A percentile compares a stretch with the other conserved stretches of the same genome.
These are phyloP conservation scores for Backusella luteola DNA, from an alignment of 192 early-diverging fungal species.

Conservation along the genomic window DNA sequence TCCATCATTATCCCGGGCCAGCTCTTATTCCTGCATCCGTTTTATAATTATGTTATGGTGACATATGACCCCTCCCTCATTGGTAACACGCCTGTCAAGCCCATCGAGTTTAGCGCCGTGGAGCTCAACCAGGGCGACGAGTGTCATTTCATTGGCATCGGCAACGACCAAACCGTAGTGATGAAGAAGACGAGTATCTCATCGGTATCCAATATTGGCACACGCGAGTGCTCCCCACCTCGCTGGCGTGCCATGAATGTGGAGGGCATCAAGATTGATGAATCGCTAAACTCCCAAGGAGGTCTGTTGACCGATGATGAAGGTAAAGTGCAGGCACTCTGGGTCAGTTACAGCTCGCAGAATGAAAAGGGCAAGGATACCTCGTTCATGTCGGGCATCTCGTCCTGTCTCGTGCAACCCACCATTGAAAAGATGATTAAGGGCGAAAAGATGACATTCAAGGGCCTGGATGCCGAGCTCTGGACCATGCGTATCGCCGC, in stretches of 20 bases:
- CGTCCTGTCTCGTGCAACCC: conserved; percentile 49
- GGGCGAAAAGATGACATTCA: conserved; percentile 51
- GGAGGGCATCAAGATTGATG: conserved; percentile 66
- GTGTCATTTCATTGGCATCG: conserved; percentile 53
- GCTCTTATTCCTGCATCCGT: conserved; percentile 81
- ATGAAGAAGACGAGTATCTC: conserved; percentile 64
- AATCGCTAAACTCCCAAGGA: conserved; percentile 64
- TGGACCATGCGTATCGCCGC: conserved; percentile 56
- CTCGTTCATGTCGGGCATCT: conserved; percentile 59
- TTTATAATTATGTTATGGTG: conserved; percentile 84
- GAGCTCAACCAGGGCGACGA: conserved; percentile 65
- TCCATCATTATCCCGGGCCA: conserved; percentile 87
- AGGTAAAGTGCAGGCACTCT: conserved; percentile 61
- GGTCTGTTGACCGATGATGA: conserved; percentile 60
- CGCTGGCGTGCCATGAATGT: conserved; percentile 58
- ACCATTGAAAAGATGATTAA: conserved; percentile 47
- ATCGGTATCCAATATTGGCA: conserved; percentile 62
- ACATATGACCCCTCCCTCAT: conserved; percentile 76
- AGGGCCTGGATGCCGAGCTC: conserved; percentile 63
- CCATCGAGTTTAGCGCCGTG: conserved; percentile 56
- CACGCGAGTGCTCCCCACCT: conserved; percentile 67
- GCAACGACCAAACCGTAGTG: conserved; percentile 49
- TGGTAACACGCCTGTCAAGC: conserved; percentile 70
- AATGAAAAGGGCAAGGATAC: conserved; percentile 63
- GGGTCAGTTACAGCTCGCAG: conserved; percentile 74